Conservation (phyloP, 1,139 yeast species). For the Saccharomyces hybrid region DNA sequence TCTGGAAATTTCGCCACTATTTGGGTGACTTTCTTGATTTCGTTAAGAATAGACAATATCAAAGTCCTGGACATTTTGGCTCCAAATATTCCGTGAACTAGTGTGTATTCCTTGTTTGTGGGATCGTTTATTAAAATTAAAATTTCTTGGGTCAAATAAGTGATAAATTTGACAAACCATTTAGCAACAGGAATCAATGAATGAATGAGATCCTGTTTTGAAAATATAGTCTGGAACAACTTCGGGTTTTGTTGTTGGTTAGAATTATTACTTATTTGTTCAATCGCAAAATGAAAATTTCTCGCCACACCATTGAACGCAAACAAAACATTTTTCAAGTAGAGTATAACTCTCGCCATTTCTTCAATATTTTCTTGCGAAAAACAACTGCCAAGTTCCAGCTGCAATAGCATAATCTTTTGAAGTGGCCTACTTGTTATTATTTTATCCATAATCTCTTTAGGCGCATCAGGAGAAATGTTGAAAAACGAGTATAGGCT, state of each 20-base stretch:
- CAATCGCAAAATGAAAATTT: constrained; percentile 31
- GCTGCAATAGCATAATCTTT: constrained; percentile 28
- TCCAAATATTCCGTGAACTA: constrained; percentile 29
- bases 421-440: constrained; percentile 32
- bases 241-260: constrained; percentile 21
- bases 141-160: constrained; percentile 28
- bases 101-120: constrained; percentile 16
- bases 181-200: constrained; percentile 31
- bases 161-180: constrained; percentile 31
- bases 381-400: constrained; percentile 29
- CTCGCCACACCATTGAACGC: constrained; percentile 33
- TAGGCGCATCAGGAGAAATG: constrained; percentile 30
- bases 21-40: constrained; percentile 28
- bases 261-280: constrained; percentile 19
- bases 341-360: constrained; percentile 29
- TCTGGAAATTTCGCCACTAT: constrained; percentile 30
- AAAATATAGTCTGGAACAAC: constrained; percentile 30
- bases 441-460: constrained; percentile 31
- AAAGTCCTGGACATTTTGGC: constrained; percentile 30
- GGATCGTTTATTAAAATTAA: constrained; percentile 24
- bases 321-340: constrained; percentile 29
- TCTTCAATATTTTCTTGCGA: constrained; percentile 22
- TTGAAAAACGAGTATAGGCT: constrained; percentile 29
- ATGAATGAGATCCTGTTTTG: constrained; percentile 31
- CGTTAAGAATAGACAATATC: constrained; percentile 27